Evolutionary conservation across 2,329 filamentous ascomycete species (phyloP).

Genomic region (Aquanectria penicillioides): DNA sequence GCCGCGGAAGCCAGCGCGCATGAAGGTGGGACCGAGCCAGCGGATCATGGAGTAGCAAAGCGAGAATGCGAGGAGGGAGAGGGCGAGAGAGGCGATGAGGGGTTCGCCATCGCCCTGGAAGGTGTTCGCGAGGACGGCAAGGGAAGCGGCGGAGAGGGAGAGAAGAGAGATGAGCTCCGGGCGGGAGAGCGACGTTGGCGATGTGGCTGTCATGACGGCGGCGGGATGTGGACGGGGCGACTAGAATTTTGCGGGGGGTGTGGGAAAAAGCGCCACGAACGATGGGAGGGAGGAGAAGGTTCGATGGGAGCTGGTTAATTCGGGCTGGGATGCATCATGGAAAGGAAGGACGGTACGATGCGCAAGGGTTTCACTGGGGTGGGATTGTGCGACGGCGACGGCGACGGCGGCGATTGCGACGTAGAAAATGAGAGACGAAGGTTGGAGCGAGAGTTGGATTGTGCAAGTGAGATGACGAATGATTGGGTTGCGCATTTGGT

Average conservation of each 20-base stretch:
- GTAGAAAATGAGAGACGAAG: background rate
- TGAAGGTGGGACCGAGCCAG: conserved; percentile 92
- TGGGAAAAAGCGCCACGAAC: background rate
- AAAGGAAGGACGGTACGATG: background rate
- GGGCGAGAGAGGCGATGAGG: conserved; percentile 85
- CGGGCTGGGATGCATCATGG: background rate
- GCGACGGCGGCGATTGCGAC: too few relatives aligned
- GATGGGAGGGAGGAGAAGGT: too few relatives aligned
- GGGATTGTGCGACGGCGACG: background rate
- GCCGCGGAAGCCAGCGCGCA: conserved; percentile 88
- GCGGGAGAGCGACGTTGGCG: conserved; percentile 56
- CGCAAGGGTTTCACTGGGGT: too few relatives aligned
- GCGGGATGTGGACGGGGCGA: background rate
- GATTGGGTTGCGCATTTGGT: conserved; percentile 9
- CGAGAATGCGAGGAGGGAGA: conserved; percentile 86
- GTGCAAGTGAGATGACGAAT: conserved; percentile 1
- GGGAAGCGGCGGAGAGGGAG: conserved; percentile 73
- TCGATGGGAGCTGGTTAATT: background rate
- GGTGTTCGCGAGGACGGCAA: conserved; percentile 81
- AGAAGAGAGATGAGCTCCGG: conserved; percentile 66
- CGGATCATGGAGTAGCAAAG: conserved; percentile 86
- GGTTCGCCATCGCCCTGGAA: conserved; percentile 89
- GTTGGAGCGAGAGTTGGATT: background rate
- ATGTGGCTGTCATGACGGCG: conserved; percentile 43
- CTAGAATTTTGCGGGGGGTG: background rate